Percentiles rank a stretch among this genome's conserved stretches.
Evolutionary conservation across 108 stramenopile species (phyloP).

Genomic region (Cyclotella kingstonii): DNA sequence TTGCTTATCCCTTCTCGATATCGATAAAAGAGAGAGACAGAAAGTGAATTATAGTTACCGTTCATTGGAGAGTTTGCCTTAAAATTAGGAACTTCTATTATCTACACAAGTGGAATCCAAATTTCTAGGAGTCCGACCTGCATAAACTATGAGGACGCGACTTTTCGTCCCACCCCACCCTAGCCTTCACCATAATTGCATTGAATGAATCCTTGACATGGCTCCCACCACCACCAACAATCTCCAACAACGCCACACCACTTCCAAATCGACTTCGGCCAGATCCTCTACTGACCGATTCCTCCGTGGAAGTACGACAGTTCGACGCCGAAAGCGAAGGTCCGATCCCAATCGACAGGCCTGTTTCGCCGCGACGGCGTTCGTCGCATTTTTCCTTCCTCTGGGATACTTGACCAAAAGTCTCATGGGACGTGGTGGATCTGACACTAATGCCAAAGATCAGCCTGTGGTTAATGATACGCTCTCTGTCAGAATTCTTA

Average conservation of each 20-base stretch:
- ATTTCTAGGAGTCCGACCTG: too few species aligned
- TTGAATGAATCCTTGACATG: too few species aligned
- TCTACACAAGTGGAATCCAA: too few species aligned
- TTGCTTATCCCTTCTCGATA: too few species aligned
- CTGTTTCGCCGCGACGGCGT: slow-evolving; percentile 2
- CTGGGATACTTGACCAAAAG: slow-evolving; percentile 6
- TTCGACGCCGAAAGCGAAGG: slow-evolving; percentile 6
- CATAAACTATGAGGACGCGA: too few species aligned
- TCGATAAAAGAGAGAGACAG: too few species aligned
- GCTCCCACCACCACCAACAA: too few species aligned
- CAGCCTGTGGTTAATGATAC: background rate
- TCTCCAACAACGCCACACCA: slow-evolving; percentile 10
- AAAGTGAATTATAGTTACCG: too few species aligned
- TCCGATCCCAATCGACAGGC: slow-evolving; percentile 14
- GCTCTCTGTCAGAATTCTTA: background rate
- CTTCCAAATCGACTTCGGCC: background rate
- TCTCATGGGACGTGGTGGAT: background rate
- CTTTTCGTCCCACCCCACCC: too few species aligned
- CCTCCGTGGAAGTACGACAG: background rate
- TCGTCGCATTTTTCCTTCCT: slow-evolving; percentile 2
- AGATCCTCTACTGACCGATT: background rate
- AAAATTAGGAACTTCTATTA: too few species aligned
- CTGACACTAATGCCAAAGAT: background rate
- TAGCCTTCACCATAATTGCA: too few species aligned
- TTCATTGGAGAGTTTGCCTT: too few species aligned